These are phyloP conservation scores for Clarireedia hainanense DNA, from an alignment of 2,329 filamentous ascomycete species.

Conservation along the genomic window DNA sequence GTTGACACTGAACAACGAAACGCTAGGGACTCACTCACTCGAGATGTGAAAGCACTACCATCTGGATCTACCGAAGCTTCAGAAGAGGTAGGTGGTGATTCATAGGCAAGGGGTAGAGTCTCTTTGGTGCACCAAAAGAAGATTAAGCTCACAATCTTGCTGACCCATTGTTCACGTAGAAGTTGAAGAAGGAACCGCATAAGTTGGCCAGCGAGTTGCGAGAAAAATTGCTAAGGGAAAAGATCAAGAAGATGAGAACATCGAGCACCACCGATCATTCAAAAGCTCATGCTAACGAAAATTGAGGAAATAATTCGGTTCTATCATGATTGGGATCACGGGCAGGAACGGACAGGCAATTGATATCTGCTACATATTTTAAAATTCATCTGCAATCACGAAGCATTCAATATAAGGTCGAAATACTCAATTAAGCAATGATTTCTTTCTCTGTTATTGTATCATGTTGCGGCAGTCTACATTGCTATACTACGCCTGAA, in stretches of 20 bases:
- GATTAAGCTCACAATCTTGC: slow-evolving; percentile 17
- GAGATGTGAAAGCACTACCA: slow-evolving; percentile 17
- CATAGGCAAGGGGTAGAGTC: slow-evolving; percentile 19
- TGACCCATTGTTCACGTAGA: slow-evolving; percentile 30
- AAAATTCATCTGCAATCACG: neutral
- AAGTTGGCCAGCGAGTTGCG: slow-evolving; percentile 38
- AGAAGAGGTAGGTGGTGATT: slow-evolving; percentile 36
- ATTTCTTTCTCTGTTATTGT: too few species aligned
- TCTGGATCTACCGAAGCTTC: slow-evolving; percentile 25
- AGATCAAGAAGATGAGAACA: slow-evolving; percentile 48
- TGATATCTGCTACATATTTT: neutral
- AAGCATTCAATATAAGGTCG: neutral
- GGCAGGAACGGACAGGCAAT: neutral
- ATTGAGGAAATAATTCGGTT: slow-evolving; percentile 27
- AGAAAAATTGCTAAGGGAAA: slow-evolving; percentile 44
- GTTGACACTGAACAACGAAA: slow-evolving; percentile 49
- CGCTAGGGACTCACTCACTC: slow-evolving; percentile 28
- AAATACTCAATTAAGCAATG: too few species aligned
- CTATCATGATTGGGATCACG: neutral
- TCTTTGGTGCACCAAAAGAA: slow-evolving; percentile 12
- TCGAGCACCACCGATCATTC: slow-evolving; percentile 32
- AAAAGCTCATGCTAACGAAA: slow-evolving; percentile 40
- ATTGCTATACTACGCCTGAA: too few species aligned
- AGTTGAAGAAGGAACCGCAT: slow-evolving; percentile 31
- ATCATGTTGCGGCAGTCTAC: too few species aligned